phyloP scores from a whole-genome alignment of 2,329 filamentous ascomycete species.

The Grosmannia clavigera region DNA sequence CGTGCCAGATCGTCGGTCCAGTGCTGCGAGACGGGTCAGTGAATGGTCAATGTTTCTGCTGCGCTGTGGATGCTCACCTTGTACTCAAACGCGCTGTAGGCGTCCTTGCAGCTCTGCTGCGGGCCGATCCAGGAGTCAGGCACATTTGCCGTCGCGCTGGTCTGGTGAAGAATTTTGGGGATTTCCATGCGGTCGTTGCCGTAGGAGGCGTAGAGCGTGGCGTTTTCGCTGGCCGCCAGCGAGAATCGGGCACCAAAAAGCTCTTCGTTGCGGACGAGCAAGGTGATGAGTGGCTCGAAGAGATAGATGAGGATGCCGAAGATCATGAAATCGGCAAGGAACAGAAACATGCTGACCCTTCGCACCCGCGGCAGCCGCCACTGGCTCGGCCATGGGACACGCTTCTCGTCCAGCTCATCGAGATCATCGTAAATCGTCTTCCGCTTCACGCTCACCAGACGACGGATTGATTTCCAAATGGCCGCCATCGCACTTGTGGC shows the following conservation, averaged over 20 bases:
- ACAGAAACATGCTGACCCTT: conserved; percentile 40
- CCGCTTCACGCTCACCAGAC: neutral
- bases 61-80: conserved; percentile 10
- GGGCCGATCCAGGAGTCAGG: conserved; percentile 16
- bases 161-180: conserved; percentile 20
- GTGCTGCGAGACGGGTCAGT: conserved; percentile 32
- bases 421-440: neutral
- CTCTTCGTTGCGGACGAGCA: conserved; percentile 39
- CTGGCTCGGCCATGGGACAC: neutral
- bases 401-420: conserved; percentile 1
- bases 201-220: neutral
- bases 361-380: conserved; percentile 8
- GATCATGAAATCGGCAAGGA: conserved; percentile 16
- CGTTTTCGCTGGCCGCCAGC: conserved; percentile 3
- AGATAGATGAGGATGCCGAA: conserved; percentile 52
- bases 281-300: conserved; percentile 58
- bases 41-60: too few species aligned
- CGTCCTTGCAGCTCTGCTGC: conserved; percentile 15
- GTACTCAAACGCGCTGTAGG: conserved; percentile 18
- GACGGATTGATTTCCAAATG: neutral
- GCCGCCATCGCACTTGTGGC: neutral
- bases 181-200: conserved; percentile 8
- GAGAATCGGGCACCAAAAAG: conserved; percentile 18
- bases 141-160: conserved; percentile 14
- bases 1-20: conserved; percentile 63